Evolutionary conservation across 2,329 filamentous ascomycete species (phyloP), one percentile per base, ranked within the genome.

Genomic region (Aspergillus sp.): DNA sequence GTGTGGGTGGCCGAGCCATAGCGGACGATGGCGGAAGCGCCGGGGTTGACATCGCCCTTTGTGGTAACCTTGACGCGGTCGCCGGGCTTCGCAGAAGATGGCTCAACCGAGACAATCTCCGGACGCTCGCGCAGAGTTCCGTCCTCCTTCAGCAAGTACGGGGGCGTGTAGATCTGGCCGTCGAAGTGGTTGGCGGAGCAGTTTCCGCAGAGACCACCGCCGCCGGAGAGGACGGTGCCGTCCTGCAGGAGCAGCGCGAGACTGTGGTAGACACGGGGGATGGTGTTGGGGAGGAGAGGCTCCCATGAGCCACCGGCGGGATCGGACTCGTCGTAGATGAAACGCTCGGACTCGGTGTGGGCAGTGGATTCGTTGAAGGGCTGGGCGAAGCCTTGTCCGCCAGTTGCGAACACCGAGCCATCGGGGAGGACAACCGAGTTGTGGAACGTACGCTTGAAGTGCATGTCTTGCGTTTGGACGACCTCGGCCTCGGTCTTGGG

Each of bases 161-260:
- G 78, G 0, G 84, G 84, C 4, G 74, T 76, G 67, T 80, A 86
- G 52, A 87, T 79, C 67, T 87, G 78, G 6, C 68, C 82, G 58
- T 86, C 81, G 40, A 75, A 77, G 61, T 87, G 84, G 56, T 86
- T 81, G 25, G 73, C 71, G 4, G 67, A 68, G 58, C 76, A 79
- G 70, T 76, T 41, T 9, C 76, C 77, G 51, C 84, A 86, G 5
- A 86, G 73, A 1, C 83, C 83, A 7, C 83, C 81, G 11, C 83
- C 82, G 8, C 76, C 82, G 14, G 68, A 78, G 58, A 83, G 73
- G 3, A 84, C 80, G 2, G 76, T 80, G 0, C 69, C 82, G 57
- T 85, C 81, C 1, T 76, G 75, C 14, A 84, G 70, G 2, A 85
- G 74, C 14, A 85, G 67, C 0, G 78, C 74, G 0, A 81, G 66